Base-by-base conservation (phyloP, 495 filamentous ascomycete genomes). In the Podospora bellae-mahoneyi region DNA sequence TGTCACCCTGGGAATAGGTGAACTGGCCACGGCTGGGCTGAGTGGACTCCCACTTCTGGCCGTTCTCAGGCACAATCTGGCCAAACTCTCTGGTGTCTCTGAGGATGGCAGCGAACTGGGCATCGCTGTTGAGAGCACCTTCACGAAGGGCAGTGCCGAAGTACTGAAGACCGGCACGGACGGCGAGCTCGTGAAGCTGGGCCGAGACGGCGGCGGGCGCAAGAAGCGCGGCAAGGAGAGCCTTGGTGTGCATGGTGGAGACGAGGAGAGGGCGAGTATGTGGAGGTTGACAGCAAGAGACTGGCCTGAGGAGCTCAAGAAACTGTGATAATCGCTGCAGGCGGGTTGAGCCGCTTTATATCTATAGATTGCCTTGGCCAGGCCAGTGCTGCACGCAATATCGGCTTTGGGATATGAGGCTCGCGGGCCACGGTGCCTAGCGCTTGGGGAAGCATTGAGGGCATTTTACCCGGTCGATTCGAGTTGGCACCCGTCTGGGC, bases 61-160 rank as follows among this genome's bases (percentile, higher is more conserved):
- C 80, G 72, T 90, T 90, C 28, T 82, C 86, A 0, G 86, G 86
- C 0, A 86, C 87, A 61, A 88, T 78, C 70, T 84, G 81, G 32
- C 87, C 86, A 66, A 88, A 88, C 71, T 89, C 86, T 23, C 75
- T 74, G 44, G 77, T 83, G 74, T 87, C 81, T 69, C 69, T 69
- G 64, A 83, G 27, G 69, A 82, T 81, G 6, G 74, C 69, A 16
- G 79, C 65, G 68, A 90, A 91, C 16, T 74, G 55, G 10, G 78
- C 66, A 74, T 90, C 85, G 20, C 72, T 82, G 64, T 61, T 66
- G 64, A 71, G 59, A 85, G 74, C 71, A 84, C 83, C 7, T 66
- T 89, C 88, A 64, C 87, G 80, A 23, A 86, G 87, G 0, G 84
- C 85, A 10, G 84, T 83, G 57, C 88, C 88, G 66, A 90, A 89